These are phyloP conservation scores for Ustulina deusta DNA, from an alignment of 2,329 filamentous ascomycete species.

Conservation along the genomic window DNA sequence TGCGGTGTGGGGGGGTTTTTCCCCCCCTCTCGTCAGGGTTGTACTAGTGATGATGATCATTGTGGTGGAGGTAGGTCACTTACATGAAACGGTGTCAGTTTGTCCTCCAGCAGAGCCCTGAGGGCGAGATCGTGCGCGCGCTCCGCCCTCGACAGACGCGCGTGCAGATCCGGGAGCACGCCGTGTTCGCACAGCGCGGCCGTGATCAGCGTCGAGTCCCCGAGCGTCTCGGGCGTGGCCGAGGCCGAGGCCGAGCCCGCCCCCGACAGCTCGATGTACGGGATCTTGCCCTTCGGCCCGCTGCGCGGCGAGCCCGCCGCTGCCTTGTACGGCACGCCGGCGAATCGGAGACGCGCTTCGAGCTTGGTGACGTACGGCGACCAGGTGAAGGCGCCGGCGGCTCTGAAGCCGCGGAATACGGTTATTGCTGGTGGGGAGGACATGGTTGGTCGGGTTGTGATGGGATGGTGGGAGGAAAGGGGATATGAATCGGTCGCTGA, in stretches of 20 bases:
- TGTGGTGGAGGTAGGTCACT: slow-evolving; percentile 11
- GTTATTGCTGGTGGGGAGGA: slow-evolving; percentile 48
- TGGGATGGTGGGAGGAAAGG: background rate
- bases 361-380: slow-evolving; percentile 73
- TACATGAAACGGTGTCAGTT: slow-evolving; percentile 68
- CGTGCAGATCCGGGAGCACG: slow-evolving; percentile 63
- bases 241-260: background rate
- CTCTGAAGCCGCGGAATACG: slow-evolving; percentile 64
- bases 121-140: slow-evolving; percentile 64
- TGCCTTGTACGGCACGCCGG: slow-evolving; percentile 59
- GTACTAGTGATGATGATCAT: background rate
- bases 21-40: background rate
- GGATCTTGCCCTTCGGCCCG: slow-evolving; percentile 70
- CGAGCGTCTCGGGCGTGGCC: slow-evolving; percentile 49
- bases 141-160: slow-evolving; percentile 53
- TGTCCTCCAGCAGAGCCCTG: slow-evolving; percentile 69
- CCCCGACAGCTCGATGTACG: slow-evolving; percentile 61
- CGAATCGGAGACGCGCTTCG: slow-evolving; percentile 70
- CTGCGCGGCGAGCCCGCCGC: slow-evolving; percentile 58
- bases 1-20: slow-evolving; percentile 38
- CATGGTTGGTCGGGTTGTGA: slow-evolving; percentile 11
- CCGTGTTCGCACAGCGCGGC: slow-evolving; percentile 57
- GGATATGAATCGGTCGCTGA: background rate
- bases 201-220: slow-evolving; percentile 69
- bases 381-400: slow-evolving; percentile 61